These are phyloP conservation scores for Ustilaginoidea virens DNA, from an alignment of 2,329 filamentous ascomycete genomes.

Conservation along the genomic window DNA sequence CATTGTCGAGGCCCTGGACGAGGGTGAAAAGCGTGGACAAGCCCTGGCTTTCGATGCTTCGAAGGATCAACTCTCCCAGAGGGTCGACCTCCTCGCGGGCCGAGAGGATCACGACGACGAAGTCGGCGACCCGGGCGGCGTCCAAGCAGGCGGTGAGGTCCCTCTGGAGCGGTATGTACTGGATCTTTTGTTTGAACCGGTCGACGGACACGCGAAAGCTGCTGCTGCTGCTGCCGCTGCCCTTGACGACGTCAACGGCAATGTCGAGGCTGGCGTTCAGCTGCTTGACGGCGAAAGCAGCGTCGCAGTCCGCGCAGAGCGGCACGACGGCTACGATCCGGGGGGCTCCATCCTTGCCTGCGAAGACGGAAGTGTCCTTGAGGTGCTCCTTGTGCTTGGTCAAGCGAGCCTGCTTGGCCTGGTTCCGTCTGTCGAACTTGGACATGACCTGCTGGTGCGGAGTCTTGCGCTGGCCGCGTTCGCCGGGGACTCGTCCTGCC, in stretches of 20 bases:
- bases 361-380: conserved; percentile 65
- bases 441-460: conserved; percentile 95
- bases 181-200: conserved; percentile 86
- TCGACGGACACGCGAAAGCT: conserved; percentile 58
- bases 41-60: conserved; percentile 83
- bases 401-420: conserved; percentile 78
- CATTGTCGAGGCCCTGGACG: conserved; percentile 61
- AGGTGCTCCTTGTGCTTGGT: conserved; percentile 73
- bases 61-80: conserved; percentile 69
- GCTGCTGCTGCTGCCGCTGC: too few relatives aligned
- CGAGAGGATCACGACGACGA: conserved; percentile 74
- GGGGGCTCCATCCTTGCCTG: conserved; percentile 74
- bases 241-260: conserved; percentile 44
- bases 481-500: conserved; percentile 63
- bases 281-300: conserved; percentile 47
- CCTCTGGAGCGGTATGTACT: conserved; percentile 62
- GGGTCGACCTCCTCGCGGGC: conserved; percentile 72
- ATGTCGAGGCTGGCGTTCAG: conserved; percentile 73
- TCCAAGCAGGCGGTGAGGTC: conserved; percentile 69
- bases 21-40: conserved; percentile 83
- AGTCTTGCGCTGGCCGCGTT: conserved; percentile 66
- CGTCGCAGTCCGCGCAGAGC: conserved; percentile 58
- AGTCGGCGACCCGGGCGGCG: conserved; percentile 78
- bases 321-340: conserved; percentile 81
- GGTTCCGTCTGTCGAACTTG: conserved; percentile 88